Conservation (phyloP, 2,329 filamentous ascomycete species). For the Escovopsis sp. region DNA sequence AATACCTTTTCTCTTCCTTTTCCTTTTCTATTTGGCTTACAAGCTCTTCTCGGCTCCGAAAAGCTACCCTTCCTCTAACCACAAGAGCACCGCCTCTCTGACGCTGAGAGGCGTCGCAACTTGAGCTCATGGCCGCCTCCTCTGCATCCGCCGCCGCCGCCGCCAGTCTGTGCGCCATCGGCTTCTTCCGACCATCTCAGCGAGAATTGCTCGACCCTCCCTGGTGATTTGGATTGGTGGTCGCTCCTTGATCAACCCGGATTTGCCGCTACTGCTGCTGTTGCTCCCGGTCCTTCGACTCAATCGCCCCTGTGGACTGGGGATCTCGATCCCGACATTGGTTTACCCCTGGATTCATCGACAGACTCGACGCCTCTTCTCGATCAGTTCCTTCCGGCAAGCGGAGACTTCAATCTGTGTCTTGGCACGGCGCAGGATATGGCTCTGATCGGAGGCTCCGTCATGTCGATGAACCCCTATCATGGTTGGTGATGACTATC, state of each 20-base stretch:
- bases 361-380: not conserved
- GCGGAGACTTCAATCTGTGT: not conserved
- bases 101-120: conserved; percentile 9
- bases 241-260: not conserved
- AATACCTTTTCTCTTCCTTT: too few relatives aligned
- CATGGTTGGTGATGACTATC: not conserved
- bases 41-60: too few relatives aligned
- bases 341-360: not conserved
- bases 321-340: not conserved
- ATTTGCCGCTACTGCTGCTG: too few relatives aligned
- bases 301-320: not conserved
- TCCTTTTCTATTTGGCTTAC: too few relatives aligned
- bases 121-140: conserved; percentile 10
- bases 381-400: not conserved
- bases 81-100: conserved; percentile 1
- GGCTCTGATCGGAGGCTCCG: not conserved
- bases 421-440: not conserved
- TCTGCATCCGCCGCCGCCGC: conserved; percentile 1
- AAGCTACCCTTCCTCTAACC: too few relatives aligned
- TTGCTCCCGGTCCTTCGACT: not conserved
- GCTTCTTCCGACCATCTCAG: conserved; percentile 9
- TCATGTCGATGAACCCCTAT: not conserved
- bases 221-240: conserved; percentile 6
- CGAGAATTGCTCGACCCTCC: conserved; percentile 6
- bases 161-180: not conserved